phyloP scores from a whole-genome alignment of 768 basidiomycete species.

The Xerocomus potaroensis region DNA sequence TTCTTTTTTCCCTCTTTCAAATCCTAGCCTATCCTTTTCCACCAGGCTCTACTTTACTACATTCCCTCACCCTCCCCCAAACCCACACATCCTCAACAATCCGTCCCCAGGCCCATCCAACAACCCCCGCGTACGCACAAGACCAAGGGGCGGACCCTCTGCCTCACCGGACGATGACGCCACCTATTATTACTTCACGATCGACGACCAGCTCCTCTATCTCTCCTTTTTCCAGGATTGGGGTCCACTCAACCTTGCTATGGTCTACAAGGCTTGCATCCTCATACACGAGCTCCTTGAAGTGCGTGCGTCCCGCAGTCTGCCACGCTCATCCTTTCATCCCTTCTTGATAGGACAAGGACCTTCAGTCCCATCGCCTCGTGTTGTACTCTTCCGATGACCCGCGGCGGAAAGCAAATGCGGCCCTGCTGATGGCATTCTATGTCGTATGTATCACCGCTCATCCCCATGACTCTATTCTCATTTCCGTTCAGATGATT shows the following conservation, averaged over 20 bases:
- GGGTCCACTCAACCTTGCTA: slow-evolving; percentile 88
- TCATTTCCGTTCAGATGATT: slow-evolving; percentile 67
- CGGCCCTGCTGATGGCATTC: slow-evolving; percentile 89
- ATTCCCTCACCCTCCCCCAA: slow-evolving; percentile 74
- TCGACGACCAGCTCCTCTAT: slow-evolving; percentile 90
- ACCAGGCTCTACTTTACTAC: slow-evolving; percentile 85
- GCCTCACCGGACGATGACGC: slow-evolving; percentile 70
- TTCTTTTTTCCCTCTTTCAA: background rate
- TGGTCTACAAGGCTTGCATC: slow-evolving; percentile 91
- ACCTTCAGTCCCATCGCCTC: slow-evolving; percentile 65
- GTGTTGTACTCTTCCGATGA: slow-evolving; percentile 88
- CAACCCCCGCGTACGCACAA: slow-evolving; percentile 59
- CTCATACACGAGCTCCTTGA: slow-evolving; percentile 86
- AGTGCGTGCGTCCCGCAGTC: slow-evolving; percentile 39
- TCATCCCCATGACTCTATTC: slow-evolving; percentile 11
- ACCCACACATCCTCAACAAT: slow-evolving; percentile 60
- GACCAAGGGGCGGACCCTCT: slow-evolving; percentile 54
- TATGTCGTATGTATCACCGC: slow-evolving; percentile 66
- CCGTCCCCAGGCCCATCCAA: slow-evolving; percentile 47
- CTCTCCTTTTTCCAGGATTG: slow-evolving; percentile 94
- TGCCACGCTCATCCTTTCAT: slow-evolving; percentile 21
- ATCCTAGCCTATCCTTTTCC: background rate
- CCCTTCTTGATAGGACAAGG: slow-evolving; percentile 57
- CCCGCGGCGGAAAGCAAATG: slow-evolving; percentile 86
- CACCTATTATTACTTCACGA: slow-evolving; percentile 84